A percentile compares a stretch with the other conserved stretches of the same genome.
Conservation (phyloP, 2,329 filamentous ascomycete species). For the Sarocladium brachiariae region DNA sequence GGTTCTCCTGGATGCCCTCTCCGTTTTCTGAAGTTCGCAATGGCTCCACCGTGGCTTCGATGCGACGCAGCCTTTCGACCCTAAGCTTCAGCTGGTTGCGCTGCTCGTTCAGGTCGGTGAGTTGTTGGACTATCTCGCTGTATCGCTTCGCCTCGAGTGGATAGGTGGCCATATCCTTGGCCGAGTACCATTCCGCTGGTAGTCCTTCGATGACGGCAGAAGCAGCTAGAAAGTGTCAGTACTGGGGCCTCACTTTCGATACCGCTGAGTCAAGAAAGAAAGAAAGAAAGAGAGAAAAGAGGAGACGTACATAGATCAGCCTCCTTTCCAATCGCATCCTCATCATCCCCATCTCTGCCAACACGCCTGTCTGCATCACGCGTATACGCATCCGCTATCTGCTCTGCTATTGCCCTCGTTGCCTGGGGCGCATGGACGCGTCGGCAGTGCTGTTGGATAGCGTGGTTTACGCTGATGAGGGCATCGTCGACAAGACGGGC, state of each 20-base stretch:
- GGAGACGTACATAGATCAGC: slow-evolving; percentile 37
- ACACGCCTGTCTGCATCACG: slow-evolving; percentile 34
- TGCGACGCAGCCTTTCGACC: slow-evolving; percentile 39
- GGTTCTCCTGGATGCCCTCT: slow-evolving; percentile 53
- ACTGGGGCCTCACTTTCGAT: neutral
- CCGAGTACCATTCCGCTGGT: slow-evolving; percentile 38
- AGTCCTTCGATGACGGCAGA: slow-evolving; percentile 38
- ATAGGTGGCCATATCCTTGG: slow-evolving; percentile 27
- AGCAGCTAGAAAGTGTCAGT: slow-evolving; percentile 25
- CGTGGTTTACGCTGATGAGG: slow-evolving; percentile 52
- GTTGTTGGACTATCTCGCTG: slow-evolving; percentile 37
- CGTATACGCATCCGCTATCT: slow-evolving; percentile 61
- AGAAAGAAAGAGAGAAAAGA: too few species aligned
- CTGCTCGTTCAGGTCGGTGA: slow-evolving; percentile 41
- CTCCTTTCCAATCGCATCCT: slow-evolving; percentile 30
- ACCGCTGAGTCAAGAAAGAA: neutral
- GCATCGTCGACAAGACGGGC: slow-evolving; percentile 49
- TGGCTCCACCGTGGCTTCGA: slow-evolving; percentile 45
- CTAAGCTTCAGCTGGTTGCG: slow-evolving; percentile 28
- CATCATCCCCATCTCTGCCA: slow-evolving; percentile 25
- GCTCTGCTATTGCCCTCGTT: slow-evolving; percentile 64
- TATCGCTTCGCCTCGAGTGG: slow-evolving; percentile 46
- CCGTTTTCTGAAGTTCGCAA: slow-evolving; percentile 20
- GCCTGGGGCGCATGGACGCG: slow-evolving; percentile 62
- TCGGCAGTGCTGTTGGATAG: slow-evolving; percentile 56